Conservation (phyloP, 2,329 filamentous ascomycete species). For the Metarhizium brunneum region DNA sequence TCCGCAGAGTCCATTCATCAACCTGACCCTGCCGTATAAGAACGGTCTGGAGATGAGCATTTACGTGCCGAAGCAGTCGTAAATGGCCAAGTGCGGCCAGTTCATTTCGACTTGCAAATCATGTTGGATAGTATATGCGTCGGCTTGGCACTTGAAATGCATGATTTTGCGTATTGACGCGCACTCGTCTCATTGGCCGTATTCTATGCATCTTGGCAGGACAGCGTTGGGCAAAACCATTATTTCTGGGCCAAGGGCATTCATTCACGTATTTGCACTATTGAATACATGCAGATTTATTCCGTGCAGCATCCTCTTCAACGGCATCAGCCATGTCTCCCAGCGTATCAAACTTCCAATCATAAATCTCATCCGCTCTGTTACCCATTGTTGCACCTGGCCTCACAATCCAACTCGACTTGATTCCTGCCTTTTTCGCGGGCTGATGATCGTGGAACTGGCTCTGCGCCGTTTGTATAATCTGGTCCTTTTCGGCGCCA, state of each 20-base stretch:
- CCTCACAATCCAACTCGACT: constrained; percentile 54
- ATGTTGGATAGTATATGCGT: too few species aligned
- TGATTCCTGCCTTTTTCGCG: constrained; percentile 48
- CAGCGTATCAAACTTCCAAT: constrained; percentile 49
- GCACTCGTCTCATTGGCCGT: too few species aligned
- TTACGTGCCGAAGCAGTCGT: background rate
- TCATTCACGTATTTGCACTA: too few species aligned
- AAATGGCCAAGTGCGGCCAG: background rate
- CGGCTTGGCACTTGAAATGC: too few species aligned
- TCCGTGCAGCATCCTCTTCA: constrained; percentile 17
- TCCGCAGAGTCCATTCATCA: constrained; percentile 39
- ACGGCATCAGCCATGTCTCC: constrained; percentile 51
- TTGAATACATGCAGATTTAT: background rate
- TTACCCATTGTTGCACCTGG: constrained; percentile 15
- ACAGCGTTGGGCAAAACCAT: too few species aligned
- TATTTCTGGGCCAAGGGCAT: too few species aligned
- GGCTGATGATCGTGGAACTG: constrained; percentile 59
- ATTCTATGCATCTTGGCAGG: too few species aligned
- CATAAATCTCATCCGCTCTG: constrained; percentile 24
- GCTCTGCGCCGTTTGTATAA: constrained; percentile 62
- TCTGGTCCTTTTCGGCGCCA: constrained; percentile 38
- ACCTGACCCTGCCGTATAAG: constrained; percentile 20
- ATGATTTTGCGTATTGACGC: too few species aligned
- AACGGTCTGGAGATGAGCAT: constrained; percentile 21
- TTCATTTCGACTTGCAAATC: background rate